A percentile compares a stretch with the other conserved stretches of the same genome.
phyloP scores from a whole-genome alignment of 768 basidiomycete species.

The Boletellus emodensis region DNA sequence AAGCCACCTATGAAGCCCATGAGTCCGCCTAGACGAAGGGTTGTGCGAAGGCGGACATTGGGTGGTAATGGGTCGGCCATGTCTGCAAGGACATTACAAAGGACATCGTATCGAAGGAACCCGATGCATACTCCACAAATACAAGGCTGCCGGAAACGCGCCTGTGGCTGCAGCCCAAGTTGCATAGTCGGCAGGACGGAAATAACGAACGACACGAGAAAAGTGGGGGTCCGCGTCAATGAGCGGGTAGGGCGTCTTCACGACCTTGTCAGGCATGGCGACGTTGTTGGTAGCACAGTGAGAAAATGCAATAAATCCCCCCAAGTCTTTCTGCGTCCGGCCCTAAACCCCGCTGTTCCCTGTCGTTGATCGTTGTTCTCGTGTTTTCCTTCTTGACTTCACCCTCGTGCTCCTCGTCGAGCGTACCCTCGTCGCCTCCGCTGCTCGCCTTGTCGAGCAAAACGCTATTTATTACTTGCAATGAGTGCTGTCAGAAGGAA shows the following conservation, averaged over 20 bases:
- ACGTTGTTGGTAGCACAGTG: conserved; percentile 4
- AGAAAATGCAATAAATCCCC: neutral
- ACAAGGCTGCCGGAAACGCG: conserved; percentile 76
- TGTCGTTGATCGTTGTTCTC: conserved; percentile 20
- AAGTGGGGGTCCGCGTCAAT: conserved; percentile 94
- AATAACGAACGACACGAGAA: conserved; percentile 80
- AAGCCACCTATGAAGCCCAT: conserved; percentile 91
- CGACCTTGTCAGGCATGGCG: conserved; percentile 43
- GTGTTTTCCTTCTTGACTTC: conserved; percentile 19
- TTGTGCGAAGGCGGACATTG: conserved; percentile 35
- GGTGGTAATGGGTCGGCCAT: conserved; percentile 42
- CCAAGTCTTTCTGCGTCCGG: conserved; percentile 21
- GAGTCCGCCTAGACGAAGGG: conserved; percentile 57
- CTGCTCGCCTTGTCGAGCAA: conserved; percentile 4
- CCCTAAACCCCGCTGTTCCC: conserved; percentile 28
- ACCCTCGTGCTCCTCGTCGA: conserved; percentile 9
- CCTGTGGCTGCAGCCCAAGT: conserved; percentile 77
- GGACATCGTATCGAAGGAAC: conserved; percentile 2
- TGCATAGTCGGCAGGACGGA: conserved; percentile 84
- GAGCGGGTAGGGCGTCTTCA: conserved; percentile 75
- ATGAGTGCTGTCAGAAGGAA: conserved; percentile 59
- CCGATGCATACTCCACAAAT: conserved; percentile 68
- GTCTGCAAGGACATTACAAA: conserved; percentile 31
- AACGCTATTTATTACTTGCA: conserved; percentile 12
- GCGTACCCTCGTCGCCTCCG: neutral